A percentile compares a stretch with the other conserved stretches of the same genome.
These are phyloP conservation scores for Saccharomyces mikatae DNA, from an alignment of 805 yeast genomes.

Conservation along the genomic window DNA sequence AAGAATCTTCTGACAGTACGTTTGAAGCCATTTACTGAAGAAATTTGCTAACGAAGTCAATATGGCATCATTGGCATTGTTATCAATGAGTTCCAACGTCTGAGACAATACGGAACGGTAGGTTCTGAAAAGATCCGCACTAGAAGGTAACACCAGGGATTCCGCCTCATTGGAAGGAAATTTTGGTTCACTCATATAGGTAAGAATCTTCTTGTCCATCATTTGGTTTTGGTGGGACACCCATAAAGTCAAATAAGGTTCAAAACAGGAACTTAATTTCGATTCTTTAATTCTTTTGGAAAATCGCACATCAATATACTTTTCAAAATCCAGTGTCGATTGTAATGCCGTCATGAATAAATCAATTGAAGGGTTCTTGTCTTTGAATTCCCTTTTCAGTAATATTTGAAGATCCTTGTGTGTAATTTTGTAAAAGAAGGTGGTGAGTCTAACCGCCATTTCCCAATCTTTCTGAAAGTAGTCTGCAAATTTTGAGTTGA, in stretches of 20 bases:
- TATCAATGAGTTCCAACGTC: slow-evolving; percentile 45
- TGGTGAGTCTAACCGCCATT: slow-evolving; percentile 53
- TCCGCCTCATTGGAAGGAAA: slow-evolving; percentile 43
- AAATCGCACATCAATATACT: slow-evolving; percentile 56
- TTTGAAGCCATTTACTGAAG: slow-evolving; percentile 57
- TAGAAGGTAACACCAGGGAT: slow-evolving; percentile 70
- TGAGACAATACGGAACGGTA: slow-evolving; percentile 70
- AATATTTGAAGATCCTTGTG: slow-evolving; percentile 54
- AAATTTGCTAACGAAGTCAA: slow-evolving; percentile 42
- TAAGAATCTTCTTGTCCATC: slow-evolving; percentile 53
- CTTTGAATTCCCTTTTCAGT: slow-evolving; percentile 37
- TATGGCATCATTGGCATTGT: slow-evolving; percentile 19
- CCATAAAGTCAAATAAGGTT: slow-evolving; percentile 82
- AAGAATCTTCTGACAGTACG: slow-evolving; percentile 47
- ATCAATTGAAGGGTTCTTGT: slow-evolving; percentile 46
- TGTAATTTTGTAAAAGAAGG: slow-evolving; percentile 60
- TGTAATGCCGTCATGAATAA: slow-evolving; percentile 60
- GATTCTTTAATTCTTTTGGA: slow-evolving; percentile 36
- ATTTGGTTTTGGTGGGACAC: slow-evolving; percentile 70
- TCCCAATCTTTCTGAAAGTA: slow-evolving; percentile 70
- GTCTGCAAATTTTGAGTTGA: slow-evolving; percentile 42
- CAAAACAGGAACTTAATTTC: slow-evolving; percentile 60
- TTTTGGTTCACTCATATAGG: slow-evolving; percentile 52
- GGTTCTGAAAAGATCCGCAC: slow-evolving; percentile 75
- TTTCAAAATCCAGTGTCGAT: slow-evolving; percentile 79